phyloP scores from a whole-genome alignment of 2,329 filamentous ascomycete genomes.

The Celoporthe dispersa region DNA sequence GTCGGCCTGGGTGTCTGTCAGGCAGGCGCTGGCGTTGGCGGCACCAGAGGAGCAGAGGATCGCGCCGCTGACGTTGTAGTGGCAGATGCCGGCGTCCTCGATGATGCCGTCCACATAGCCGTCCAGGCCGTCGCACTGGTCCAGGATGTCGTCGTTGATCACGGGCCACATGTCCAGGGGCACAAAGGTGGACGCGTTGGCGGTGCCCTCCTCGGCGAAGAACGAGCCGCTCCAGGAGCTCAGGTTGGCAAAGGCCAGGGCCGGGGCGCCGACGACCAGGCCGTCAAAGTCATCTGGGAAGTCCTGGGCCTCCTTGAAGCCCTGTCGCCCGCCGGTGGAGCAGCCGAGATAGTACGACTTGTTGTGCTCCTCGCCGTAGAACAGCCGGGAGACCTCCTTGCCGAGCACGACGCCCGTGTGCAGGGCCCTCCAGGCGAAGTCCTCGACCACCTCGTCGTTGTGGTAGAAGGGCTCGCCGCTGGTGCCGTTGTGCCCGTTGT shows the following conservation, averaged over 20 bases:
- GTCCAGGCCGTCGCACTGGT: conserved; percentile 57
- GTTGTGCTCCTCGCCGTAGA: conserved; percentile 48
- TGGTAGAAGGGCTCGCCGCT: conserved; percentile 39
- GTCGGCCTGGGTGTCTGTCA: conserved; percentile 41
- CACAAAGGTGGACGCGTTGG: conserved; percentile 42
- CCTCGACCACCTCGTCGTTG: conserved; percentile 43
- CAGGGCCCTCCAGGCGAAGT: conserved; percentile 45
- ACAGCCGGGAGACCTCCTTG: conserved; percentile 51
- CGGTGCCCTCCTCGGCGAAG: conserved; percentile 50
- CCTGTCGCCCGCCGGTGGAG: conserved; percentile 63
- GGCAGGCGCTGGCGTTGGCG: conserved; percentile 34
- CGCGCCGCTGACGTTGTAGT: conserved; percentile 44
- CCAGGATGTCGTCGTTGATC: conserved; percentile 49
- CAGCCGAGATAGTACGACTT: conserved; percentile 62
- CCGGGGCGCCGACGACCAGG: conserved; percentile 53
- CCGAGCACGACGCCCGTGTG: conserved; percentile 54
- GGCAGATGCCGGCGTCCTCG: conserved; percentile 50
- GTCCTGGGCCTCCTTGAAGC: conserved; percentile 55
- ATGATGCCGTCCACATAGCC: conserved; percentile 55
- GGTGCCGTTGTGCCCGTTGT: conserved; percentile 54
- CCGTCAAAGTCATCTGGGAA: conserved; percentile 63
- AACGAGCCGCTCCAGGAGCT: conserved; percentile 48
- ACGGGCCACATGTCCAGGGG: conserved; percentile 43
- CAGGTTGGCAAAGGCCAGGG: conserved; percentile 56
- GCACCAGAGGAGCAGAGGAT: conserved; percentile 25